These are phyloP conservation scores for Ceratobasidium sp. DNA, from an alignment of 1,284 basidiomycete species.

Conservation along the genomic window DNA sequence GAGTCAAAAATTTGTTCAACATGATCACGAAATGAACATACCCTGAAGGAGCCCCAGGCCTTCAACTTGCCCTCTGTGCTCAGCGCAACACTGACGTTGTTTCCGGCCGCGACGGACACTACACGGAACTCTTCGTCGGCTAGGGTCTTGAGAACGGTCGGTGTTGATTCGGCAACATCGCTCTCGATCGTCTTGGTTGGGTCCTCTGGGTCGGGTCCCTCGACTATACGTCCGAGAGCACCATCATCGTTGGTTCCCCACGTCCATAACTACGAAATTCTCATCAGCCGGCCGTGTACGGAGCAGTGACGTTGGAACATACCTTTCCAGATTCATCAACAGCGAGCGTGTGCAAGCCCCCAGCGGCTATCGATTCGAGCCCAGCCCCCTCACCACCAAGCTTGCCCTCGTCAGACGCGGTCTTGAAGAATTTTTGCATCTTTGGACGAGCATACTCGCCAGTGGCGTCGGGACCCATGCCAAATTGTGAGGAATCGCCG, in stretches of 20 bases:
- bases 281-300: not conserved
- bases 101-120: slow-evolving; percentile 60
- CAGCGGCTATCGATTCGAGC: slow-evolving; percentile 55
- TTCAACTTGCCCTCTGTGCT: slow-evolving; percentile 59
- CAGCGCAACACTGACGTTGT: slow-evolving; percentile 59
- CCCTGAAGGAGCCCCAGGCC: slow-evolving; percentile 66
- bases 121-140: slow-evolving; percentile 59
- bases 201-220: slow-evolving; percentile 52
- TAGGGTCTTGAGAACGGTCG: slow-evolving; percentile 56
- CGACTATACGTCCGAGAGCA: slow-evolving; percentile 60
- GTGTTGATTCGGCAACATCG: slow-evolving; percentile 61
- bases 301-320: slow-evolving; percentile 35
- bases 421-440: slow-evolving; percentile 55
- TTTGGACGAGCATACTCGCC: slow-evolving; percentile 56
- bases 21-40: slow-evolving; percentile 48
- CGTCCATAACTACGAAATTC: slow-evolving; percentile 52
- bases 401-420: slow-evolving; percentile 50
- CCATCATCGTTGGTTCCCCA: slow-evolving; percentile 69
- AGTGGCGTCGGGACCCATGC: slow-evolving; percentile 56
- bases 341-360: slow-evolving; percentile 61
- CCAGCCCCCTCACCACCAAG: slow-evolving; percentile 52
- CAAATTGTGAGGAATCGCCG: slow-evolving; percentile 59
- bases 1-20: slow-evolving; percentile 50
- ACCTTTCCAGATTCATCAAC: slow-evolving; percentile 59
- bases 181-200: slow-evolving; percentile 51